Evolutionary conservation across 768 basidiomycete genomes (phyloP).

Genomic region (Suillus occidentalis): DNA sequence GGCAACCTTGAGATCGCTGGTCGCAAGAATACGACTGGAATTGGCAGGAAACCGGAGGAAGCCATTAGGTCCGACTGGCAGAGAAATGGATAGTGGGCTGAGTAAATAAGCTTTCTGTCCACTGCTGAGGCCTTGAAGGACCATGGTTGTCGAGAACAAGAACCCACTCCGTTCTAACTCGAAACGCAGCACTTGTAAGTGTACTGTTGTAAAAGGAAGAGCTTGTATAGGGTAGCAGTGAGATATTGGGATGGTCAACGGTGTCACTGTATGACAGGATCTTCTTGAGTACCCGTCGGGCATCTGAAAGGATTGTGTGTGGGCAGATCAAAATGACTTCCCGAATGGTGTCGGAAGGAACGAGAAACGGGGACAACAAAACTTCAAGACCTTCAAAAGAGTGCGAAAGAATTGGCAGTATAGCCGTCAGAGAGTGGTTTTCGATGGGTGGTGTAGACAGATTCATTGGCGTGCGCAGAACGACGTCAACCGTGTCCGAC

Average conservation of each 20-base stretch:
- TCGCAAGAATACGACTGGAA: constrained; percentile 33
- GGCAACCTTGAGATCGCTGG: constrained; percentile 37
- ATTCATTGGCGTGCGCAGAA: background rate
- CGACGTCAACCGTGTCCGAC: background rate
- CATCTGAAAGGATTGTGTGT: constrained; percentile 31
- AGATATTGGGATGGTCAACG: constrained; percentile 42
- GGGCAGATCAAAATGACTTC: constrained; percentile 53
- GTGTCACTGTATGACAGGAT: constrained; percentile 29
- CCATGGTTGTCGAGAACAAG: constrained; percentile 53
- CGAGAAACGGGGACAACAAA: constrained; percentile 41
- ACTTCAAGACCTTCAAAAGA: constrained; percentile 36
- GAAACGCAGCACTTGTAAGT: constrained; percentile 37
- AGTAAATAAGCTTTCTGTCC: constrained; percentile 41
- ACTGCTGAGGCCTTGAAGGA: constrained; percentile 34
- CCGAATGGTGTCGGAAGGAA: constrained; percentile 33
- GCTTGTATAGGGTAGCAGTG: constrained; percentile 34
- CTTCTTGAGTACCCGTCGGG: constrained; percentile 37
- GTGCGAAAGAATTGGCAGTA: constrained; percentile 45
- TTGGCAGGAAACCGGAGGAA: constrained; percentile 23
- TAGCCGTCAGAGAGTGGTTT: constrained; percentile 42
- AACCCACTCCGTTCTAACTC: constrained; percentile 47
- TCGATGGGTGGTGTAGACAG: constrained; percentile 15
- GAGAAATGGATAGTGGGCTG: constrained; percentile 34
- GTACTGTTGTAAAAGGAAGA: constrained; percentile 23
- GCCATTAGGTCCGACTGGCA: constrained; percentile 46